Base-by-base conservation (phyloP, 441 rosid genomes). In the Eruca vesicaria region DNA sequence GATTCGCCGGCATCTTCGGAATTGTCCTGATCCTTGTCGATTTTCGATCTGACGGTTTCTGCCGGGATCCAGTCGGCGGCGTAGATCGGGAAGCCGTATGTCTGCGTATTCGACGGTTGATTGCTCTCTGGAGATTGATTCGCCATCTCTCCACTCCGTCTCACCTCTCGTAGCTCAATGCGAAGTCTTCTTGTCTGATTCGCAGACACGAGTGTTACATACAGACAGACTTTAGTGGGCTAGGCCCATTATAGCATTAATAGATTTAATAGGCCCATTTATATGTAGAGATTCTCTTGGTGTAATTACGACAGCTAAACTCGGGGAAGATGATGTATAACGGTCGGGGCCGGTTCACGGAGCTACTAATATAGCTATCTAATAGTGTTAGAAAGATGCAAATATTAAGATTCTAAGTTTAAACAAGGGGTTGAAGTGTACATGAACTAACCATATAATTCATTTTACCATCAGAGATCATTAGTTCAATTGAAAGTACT, bases 81-180 rank as follows among this genome's bases (percentile, higher is more conserved):
- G 75, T 86, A 96, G 59, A 96, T 83, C 29, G 99, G 99, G 0
- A 96, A 82, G 45, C 98, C 98, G 68, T 94, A 96, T 56, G 87
- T 90, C 84, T 84, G 89, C 35, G 82, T 48, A 77, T 79, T 81
- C 60, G 79, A 61, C 41, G 45, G 71, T 41, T 75, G 56, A 8
- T 85, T 85, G 15, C 9, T 48, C 15, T 76, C 71, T 8, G 66
- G 3, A 8, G 19, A 19, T 16, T 63, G 68, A 79, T 79, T 65
- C 79, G 79, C 79, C 80, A 67, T 80, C 45, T 2, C 9, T 57
- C 19, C 26, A n/a, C n/a, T 48, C 28, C 14, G 78, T 57, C 32
- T 11, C 28, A 45, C 16, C 65, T 14, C 21, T 48, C 21, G 55
- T 8, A 76, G 57, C 63, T 66, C 59, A 33, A 63, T 32, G 31